Base-by-base conservation (phyloP, 2,329 filamentous ascomycete genomes). In the Alternaria sp. region DNA sequence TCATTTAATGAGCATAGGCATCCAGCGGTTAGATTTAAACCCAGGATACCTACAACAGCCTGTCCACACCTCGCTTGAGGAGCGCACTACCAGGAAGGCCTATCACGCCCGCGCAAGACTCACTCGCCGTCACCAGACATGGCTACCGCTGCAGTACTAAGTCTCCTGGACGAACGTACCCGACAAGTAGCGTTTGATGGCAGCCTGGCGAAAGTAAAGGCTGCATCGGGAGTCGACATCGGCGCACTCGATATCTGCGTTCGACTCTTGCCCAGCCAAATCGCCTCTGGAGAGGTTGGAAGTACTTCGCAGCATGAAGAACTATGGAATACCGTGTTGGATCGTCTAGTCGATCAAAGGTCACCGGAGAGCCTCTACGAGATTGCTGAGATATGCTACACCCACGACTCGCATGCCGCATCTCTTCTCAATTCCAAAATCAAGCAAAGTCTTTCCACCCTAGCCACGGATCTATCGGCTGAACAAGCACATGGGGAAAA, bases 381-480 rank as follows among this genome's bases (percentile, higher is more conserved):
- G 25, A 62, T 79, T 11, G 70, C 72, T 21, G 71, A 75, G 30
- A 63, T 74, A 17, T 72, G 73, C 46, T 57, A 71, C 4, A 65
- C 57, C 44, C 67, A 74, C 59, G 52, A 59, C 3, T 51, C 66
- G 3, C 64, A 74, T 25, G 69, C 67, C 10, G 47, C 55, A 13
- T 30, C 45, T 2, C 51, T 71, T 7, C 68, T 75, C 53, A 54
- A 64, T 5, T 44, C 63, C 8, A 56, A 61, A 25, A 44, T 69
- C n/a, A 47, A 66, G 5, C 19, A 28, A 8, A 17, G 50, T 3
- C 58, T 70, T 6, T 32, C 32, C 6, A 28, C 53, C 28, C 50
- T 63, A 11, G 47, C 58, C n/a, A 19, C 57, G 9, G 15, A 61
- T 12, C 26, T 65, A 11, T 56, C 54, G 5, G 12, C 25, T 15